phyloP scores from a whole-genome alignment of 164 flowering plant genomes.

The Vitis rotundifolia region DNA sequence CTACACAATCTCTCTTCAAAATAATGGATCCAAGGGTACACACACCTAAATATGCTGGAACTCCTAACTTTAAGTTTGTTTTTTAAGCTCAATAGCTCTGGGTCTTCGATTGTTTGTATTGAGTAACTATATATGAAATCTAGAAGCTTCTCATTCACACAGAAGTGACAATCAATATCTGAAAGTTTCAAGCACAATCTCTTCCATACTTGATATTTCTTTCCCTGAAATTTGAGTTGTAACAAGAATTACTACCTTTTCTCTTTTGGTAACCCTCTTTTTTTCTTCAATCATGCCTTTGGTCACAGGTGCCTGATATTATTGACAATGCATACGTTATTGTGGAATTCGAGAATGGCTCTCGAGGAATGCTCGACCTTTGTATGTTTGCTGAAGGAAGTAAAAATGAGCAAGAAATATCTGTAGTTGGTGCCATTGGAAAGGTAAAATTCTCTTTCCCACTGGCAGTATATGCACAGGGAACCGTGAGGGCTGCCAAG shows the following conservation, averaged over 20 bases:
- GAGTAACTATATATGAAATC: too few species aligned
- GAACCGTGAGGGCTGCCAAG: too few species aligned
- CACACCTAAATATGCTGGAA: too few species aligned
- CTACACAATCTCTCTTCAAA: too few species aligned
- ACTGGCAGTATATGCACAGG: not conserved
- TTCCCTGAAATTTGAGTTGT: not conserved
- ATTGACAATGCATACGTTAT: constrained; percentile 95
- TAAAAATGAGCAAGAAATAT: constrained; percentile 97
- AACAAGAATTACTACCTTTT: not conserved
- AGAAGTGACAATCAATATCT: too few species aligned
- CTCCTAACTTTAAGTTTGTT: too few species aligned
- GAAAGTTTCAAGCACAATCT: not conserved
- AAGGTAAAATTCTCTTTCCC: constrained; percentile 51
- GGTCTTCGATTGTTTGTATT: too few species aligned
- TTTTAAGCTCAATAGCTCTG: too few species aligned
- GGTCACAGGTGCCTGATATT: constrained; percentile 74
- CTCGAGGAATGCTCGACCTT: constrained; percentile 89
- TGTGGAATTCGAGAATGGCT: constrained; percentile 85
- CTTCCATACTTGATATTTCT: not conserved
- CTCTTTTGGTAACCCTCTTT: too few species aligned
- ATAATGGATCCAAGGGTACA: too few species aligned
- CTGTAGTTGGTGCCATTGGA: constrained; percentile 86
- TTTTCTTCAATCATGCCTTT: too few species aligned
- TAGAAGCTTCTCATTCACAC: too few species aligned
- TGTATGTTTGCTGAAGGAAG: constrained; percentile 99